Base-by-base conservation (phyloP, 768 basidiomycete genomes). In the Lentinula boryana region DNA sequence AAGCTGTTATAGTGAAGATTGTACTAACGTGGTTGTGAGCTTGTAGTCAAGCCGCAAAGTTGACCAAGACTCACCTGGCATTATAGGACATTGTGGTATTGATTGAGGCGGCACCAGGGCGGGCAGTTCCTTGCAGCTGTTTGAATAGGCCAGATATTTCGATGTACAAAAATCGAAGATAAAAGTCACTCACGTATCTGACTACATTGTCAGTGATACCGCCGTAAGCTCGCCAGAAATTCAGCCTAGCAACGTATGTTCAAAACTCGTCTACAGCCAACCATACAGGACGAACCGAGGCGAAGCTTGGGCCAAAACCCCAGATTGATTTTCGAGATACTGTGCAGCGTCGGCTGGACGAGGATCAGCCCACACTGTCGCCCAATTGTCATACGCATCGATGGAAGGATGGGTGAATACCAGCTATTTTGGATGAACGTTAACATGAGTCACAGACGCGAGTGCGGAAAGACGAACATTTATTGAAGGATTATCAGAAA, bases 341-440 rank as follows among this genome's bases (percentile, higher is more conserved):
- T 84, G 82, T 9, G 75, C 73, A 12, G 80, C 79, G 63, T 87
- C 85, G 2, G 83, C 82, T 7, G 80, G 68, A 18, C 80, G 76
- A 27, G 85, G 85, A 68, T 73, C 71, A 35, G 71, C 70, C 83
- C 81, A 85, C 3, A 85, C 81, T 41, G 78, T 64, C 2, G 79
- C 80, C 85, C 85, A 87, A 69, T 85, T 86, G n/a, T 86, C 83
- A 66, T 86, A 86, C 1, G 83, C 78, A 65, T 86, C 83, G 62
- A 87, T 75, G 41, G 74, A 74, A 2, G 85, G 84, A 68, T 86
- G 85, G 5, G 82, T 85, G 73, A 87, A 86, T 21, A 86, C 82
- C 65, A 86, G 70, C 80, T 84, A 60, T 9, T 46, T 36, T 5
- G 13, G 15, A 60, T 44, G 8, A 52, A 10, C 31, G 40, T n/a